Conservation (phyloP, 2,329 filamentous ascomycete genomes). For the Exophiala mesophila region DNA sequence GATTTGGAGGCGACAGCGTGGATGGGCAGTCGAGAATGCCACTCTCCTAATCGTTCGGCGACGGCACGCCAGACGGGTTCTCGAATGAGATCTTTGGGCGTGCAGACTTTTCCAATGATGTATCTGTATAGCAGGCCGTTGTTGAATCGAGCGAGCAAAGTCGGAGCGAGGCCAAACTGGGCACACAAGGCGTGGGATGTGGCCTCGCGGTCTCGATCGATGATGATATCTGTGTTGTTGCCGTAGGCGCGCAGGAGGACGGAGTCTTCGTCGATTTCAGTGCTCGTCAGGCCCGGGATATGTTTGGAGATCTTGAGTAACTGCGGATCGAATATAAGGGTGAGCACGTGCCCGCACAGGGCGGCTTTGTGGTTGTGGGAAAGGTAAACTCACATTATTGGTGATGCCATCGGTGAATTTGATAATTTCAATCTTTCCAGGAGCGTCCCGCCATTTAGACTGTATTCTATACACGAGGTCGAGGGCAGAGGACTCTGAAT, state of each 20-base stretch:
- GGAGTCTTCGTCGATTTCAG: constrained; percentile 76
- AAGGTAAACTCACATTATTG: constrained; percentile 65
- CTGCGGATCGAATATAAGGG: constrained; percentile 33
- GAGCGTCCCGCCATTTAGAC: constrained; percentile 73
- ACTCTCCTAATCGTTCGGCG: constrained; percentile 78
- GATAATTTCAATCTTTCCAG: constrained; percentile 74
- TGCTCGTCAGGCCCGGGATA: constrained; percentile 62
- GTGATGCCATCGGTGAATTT: constrained; percentile 98
- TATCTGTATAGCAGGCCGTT: constrained; percentile 96
- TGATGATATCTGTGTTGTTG: constrained; percentile 87
- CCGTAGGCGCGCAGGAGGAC: constrained; percentile 90
- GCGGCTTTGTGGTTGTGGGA: constrained; percentile 8
- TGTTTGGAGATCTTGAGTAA: constrained; percentile 48
- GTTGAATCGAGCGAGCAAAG: constrained; percentile 83
- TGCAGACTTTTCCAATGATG: constrained; percentile 74
- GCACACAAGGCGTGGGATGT: constrained; percentile 79
- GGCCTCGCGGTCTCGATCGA: constrained; percentile 77
- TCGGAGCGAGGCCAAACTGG: constrained; percentile 74
- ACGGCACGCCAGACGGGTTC: constrained; percentile 76
- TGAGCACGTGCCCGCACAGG: constrained; percentile 21
- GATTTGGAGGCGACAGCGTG: constrained; percentile 37
- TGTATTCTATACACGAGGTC: constrained; percentile 72
- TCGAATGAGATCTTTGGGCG: constrained; percentile 71
- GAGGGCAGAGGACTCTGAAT: constrained; percentile 73
- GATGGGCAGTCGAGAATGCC: constrained; percentile 72